A percentile compares a stretch with the other conserved stretches of the same genome.
phyloP scores from a whole-genome alignment of 2,329 filamentous ascomycete genomes.

The Pseudogymnoascus sp. region DNA sequence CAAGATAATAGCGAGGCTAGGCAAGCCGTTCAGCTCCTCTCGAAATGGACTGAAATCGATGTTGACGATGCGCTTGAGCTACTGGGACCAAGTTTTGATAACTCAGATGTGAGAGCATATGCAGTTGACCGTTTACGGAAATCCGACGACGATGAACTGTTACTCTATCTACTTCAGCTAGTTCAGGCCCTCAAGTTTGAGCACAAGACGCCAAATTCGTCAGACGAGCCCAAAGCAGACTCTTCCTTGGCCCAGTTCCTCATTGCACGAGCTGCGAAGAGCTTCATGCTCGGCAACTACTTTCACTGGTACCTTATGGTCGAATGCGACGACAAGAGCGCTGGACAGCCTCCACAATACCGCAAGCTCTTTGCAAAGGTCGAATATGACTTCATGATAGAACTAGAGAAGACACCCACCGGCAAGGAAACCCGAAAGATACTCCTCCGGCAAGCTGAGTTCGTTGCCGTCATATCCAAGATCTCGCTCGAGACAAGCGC shows the following conservation, averaged over 20 bases:
- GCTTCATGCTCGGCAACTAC: constrained; percentile 87
- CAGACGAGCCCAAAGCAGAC: constrained; percentile 58
- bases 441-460: constrained; percentile 78
- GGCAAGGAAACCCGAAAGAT: constrained; percentile 68
- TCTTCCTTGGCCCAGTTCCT: constrained; percentile 86
- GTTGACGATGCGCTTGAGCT: constrained; percentile 93
- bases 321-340: constrained; percentile 71
- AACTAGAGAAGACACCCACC: constrained; percentile 63
- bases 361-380: constrained; percentile 86
- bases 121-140: constrained; percentile 88
- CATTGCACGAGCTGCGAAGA: constrained; percentile 77
- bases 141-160: constrained; percentile 82
- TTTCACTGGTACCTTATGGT: constrained; percentile 99
- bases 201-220: constrained; percentile 56
- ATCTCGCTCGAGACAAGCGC: constrained; percentile 86
- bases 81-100: constrained; percentile 86
- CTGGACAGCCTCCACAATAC: constrained; percentile 65
- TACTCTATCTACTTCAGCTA: constrained; percentile 85
- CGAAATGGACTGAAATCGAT: constrained; percentile 94
- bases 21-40: constrained; percentile 81
- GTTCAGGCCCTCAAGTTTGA: constrained; percentile 96
- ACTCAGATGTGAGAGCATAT: constrained; percentile 79
- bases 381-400: constrained; percentile 91
- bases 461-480: constrained; percentile 78
- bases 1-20: constrained; percentile 74